Evolutionary conservation across 2,329 filamentous ascomycete species (phyloP), one percentile per base, ranked within the genome.

Genomic region (Xylaria sp.): DNA sequence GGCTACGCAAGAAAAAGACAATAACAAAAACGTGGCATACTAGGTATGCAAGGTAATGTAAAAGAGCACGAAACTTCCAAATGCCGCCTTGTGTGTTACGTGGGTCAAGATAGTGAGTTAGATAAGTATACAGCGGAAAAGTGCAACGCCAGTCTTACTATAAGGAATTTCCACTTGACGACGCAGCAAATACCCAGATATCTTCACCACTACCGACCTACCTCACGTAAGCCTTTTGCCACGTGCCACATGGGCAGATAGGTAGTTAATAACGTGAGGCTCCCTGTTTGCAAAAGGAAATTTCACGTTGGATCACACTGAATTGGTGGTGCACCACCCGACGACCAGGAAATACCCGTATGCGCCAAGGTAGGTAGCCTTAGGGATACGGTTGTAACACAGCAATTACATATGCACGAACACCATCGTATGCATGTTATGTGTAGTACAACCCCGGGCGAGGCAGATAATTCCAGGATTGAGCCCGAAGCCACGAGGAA

Each of bases 121-220:
- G 15, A n/a, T 8, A 46, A 7, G 13, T 46, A n/a, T 46, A 46
- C 18, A n/a, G 13, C 15, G 7, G 18, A 46, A 18, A n/a, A 46
- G 15, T 44, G 2, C 41, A 3, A 51, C 25, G 9, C 37, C 13
- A 32, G 37, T 57, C 34, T 37, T 37, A 37, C 10, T 37, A 37
- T 52, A 39, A 50, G 55, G 50, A 64, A 56, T 64, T 68, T 68
- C 66, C 66, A 68, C 61, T 56, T 61, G 18, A 13, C 25, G 18
- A 25, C 12, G 50, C 20, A 51, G 7, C 50, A 28, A 32, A 46
- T 20, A n/a, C 41, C 15, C 18, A 46, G 15, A 46, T 18, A 44
- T 46, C 15, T 18, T 18, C 12, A 6, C 18, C 15, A 7, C 25
- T 28, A 18, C 34, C 18, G 5, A 34, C n/a, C 55, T 57, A 25